Evolutionary conservation across 2,329 filamentous ascomycete genomes (phyloP), one percentile per base, ranked within the genome.

Genomic region (Endothia cerciana): DNA sequence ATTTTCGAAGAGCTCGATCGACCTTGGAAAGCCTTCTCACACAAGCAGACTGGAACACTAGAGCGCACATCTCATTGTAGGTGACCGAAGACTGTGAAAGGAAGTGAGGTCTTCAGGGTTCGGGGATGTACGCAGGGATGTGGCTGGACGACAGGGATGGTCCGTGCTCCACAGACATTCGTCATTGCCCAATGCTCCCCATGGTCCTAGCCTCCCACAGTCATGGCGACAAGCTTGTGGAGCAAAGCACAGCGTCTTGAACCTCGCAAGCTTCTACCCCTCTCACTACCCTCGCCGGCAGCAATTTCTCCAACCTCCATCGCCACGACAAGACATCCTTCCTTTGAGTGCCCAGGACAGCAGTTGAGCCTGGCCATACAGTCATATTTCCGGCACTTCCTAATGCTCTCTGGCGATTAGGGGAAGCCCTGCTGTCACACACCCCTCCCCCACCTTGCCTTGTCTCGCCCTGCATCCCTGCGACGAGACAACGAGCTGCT

Each of bases 371-470:
- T 55, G 36, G 4, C 45, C 28, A 28, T 40, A 62, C 38, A 40
- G 7, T 17, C n/a, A 45, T 43, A 55, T 5, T 25, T 30, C 33
- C 49, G 33, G 43, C 10, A 51, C 8, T 43, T n/a, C 45, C 59
- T 33, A 13, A 38, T 57, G 45, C 47, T 51, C 33, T 28, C n/a
- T 40, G 36, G 22, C n/a, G 11, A 19, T n/a, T 22, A 22, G n/a
- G 19, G 33, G 36, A 41, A 25, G n/a, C 33, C 55, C 11, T 11
- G 8, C 15, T 15, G n/a, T 40, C 19, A 58, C 41, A 41, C 30
- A 57, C 55, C 63, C 63, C 63, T 60, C 47, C 65, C 65, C 65
- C 60, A 55, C 60, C 56, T 59, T 25, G 38, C 40, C 25, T 30
- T 43, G 57, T 58, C 63, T 51, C 59, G 53, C 59, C 40, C 65